Evolutionary conservation across 2,329 filamentous ascomycete genomes (phyloP), one percentile per base, ranked within the genome.

Genomic region (Septoria petroselini): DNA sequence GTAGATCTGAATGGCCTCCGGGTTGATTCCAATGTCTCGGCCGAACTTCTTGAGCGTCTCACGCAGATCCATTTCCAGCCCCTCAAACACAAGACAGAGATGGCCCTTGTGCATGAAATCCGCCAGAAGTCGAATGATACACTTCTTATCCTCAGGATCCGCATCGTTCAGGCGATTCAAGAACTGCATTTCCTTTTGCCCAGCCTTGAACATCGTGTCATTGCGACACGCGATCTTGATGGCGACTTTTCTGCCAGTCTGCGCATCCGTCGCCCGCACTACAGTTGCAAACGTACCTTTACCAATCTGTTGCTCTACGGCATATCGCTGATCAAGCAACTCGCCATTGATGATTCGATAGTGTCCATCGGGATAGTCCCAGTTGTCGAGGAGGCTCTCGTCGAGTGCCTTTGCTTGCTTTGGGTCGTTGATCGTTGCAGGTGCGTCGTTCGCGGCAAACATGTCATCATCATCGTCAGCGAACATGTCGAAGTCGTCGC

Each of bases 161-260:
- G 86, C 83, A 39, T 85, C 83, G 62, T 86, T 89, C 48, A 98
- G 81, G 65, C 91, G 91, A 65, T 93, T 82, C 39, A 98, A 73
- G 58, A 97, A 95, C 34, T 88, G 86, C 66, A 97, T 94, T 68
- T 98, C 93, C 51, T 93, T 96, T 69, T 90, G 84, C 15, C 91
- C 93, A 38, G 90, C 91, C 70, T 95, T 96, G 59, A 84, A 80
- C 68, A 76, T 69, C 15, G 60, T 65, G 21, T 67, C 91, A 63
- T 98, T 97, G 70, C 94, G 94, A 56, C 93, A 87, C 70, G 97
- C 95, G 62, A 98, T 93, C 73, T 98, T 98, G 77, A 98, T 87
- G 18, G 93, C 93, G 25, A 97, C 91, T n/a, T 86, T 69, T 60
- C 81, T 80, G 50, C 64, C 65, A 38, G 79, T 87, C 41, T 81